Evolutionary conservation across 306 rosid genomes (phyloP), one percentile per base, ranked within the genome.

Genomic region (Citrullus amarus): DNA sequence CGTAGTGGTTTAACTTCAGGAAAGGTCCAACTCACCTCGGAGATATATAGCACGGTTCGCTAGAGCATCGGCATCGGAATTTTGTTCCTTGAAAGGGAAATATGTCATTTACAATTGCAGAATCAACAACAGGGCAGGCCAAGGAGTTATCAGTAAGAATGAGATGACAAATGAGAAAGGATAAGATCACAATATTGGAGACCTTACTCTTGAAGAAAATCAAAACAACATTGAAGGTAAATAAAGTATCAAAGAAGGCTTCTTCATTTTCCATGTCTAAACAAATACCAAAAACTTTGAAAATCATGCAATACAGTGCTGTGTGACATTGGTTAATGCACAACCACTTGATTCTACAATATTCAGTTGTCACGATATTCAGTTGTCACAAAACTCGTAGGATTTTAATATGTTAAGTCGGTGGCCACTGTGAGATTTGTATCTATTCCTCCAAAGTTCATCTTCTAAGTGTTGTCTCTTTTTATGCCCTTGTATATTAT

Each of bases 61-160:
- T 86, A 85, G 90, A 68, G 72, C 89, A 80, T 92, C 97, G 46
- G 99, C 99, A 36, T 88, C 90, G 0, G 87, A 76, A 86, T 95
- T 95, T 77, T 32, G 86, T 80, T 89, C 93, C 97, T 92, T 80
- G 67, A 83, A 79, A 76, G 80, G 76, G 28, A 69, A 57, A 55
- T 46, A 28, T 20, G 60, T 71, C 51, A 63, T 58, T 68, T 46
- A 66, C 76, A 39, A 36, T 73, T 18, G 39, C 41, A 70, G 75
- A 44, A 70, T 20, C 57, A 70, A 6, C 46, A 70, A 70, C n/a
- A 46, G 56, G 17, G 48, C 11, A 44, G 15, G 76, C 57, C n/a
- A 70, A 43, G 54, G 75, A 41, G 53, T 39, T 70, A 63, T 63
- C 11, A 69, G 20, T 22, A 44, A 51, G 48, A 59, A 28, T 61